These are phyloP conservation scores for Tolypocladium ophioglossoides DNA, from an alignment of 2,329 filamentous ascomycete species.

Conservation along the genomic window DNA sequence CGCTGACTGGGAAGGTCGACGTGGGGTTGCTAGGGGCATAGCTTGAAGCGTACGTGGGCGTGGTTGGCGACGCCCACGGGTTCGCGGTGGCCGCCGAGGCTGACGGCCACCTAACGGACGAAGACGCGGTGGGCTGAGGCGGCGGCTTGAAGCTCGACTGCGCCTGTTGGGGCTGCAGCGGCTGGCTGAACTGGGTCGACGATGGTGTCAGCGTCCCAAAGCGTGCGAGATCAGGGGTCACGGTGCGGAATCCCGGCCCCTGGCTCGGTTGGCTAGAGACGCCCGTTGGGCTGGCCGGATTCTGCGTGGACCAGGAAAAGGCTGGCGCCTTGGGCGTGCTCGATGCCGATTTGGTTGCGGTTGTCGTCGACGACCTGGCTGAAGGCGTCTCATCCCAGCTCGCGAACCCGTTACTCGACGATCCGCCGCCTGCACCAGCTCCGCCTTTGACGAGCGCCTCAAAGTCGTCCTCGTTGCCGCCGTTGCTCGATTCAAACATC, in stretches of 20 bases:
- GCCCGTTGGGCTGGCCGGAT: slow-evolving; percentile 24
- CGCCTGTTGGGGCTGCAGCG: slow-evolving; percentile 34
- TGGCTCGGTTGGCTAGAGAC: slow-evolving; percentile 22
- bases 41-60: slow-evolving; percentile 13
- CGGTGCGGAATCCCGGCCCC: slow-evolving; percentile 38
- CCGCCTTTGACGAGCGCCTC: slow-evolving; percentile 77
- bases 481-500: slow-evolving; percentile 39
- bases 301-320: slow-evolving; percentile 56
- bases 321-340: slow-evolving; percentile 33
- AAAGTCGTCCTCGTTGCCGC: slow-evolving; percentile 62
- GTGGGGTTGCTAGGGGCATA: slow-evolving; percentile 10
- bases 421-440: slow-evolving; percentile 17
- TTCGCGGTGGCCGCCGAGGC: slow-evolving; percentile 28
- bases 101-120: slow-evolving; percentile 42
- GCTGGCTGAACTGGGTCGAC: slow-evolving; percentile 53
- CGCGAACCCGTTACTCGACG: slow-evolving; percentile 29
- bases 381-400: slow-evolving; percentile 39
- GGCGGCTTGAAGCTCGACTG: slow-evolving; percentile 16
- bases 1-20: slow-evolving; percentile 11
- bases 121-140: slow-evolving; percentile 15
- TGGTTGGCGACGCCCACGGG: slow-evolving; percentile 35
- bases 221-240: slow-evolving; percentile 46
- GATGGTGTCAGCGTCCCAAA: slow-evolving; percentile 47
- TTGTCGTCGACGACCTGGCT: slow-evolving; percentile 21
- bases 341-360: slow-evolving; percentile 17